Base-by-base conservation (phyloP, 2,329 filamentous ascomycete genomes). In the Seiridium unicorne region DNA sequence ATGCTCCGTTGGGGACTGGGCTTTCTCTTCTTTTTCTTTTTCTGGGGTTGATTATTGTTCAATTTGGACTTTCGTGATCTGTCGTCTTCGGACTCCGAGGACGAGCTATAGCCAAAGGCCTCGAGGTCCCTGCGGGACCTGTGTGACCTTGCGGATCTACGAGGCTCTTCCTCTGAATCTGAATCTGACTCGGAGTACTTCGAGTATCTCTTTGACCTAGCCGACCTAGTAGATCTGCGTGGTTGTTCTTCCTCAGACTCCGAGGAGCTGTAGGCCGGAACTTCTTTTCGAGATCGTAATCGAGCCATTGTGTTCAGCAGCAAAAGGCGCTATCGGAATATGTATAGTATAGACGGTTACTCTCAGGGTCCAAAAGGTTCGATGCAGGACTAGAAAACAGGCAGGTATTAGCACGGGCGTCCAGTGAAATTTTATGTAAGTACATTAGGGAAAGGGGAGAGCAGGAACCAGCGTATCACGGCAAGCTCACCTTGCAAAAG, bases 1-100 rank as follows among this genome's bases (percentile, higher is more conserved):
- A 91, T 88, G 61, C 81, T 82, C 67, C 86, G 81, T 70, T 91
- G 88, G 0, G 88, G 88, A 2, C 83, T 79, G 11, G 84, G 78
- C 63, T 83, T 80, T 67, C 81, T 78, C 75, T 82, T 84, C 70
- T 84, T 84, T 67, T 81, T 82, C 71, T 84, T 85, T 68, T 85
- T 84, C 66, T 85, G 79, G 35, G 78, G 73, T 51, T 74, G 74
- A 11, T 60, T 72, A 55, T 4, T 68, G 51, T 32, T 66, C 18
- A 26, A 55, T 64, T 74, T 74, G 44, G 69, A 66, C 53, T 74
- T 69, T 5, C 75, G 75, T 26, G 70, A 72, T 8, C 66, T 62
- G 7, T 82, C 80, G 62, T 82, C 79, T 35, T 58, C 58, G 4
- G 79, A 81, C 63, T 81, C 79, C 61, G 79, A 79, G 32, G 79